These are phyloP conservation scores for Thermoascus crustaceus DNA, from an alignment of 2,329 filamentous ascomycete genomes.

Conservation along the genomic window DNA sequence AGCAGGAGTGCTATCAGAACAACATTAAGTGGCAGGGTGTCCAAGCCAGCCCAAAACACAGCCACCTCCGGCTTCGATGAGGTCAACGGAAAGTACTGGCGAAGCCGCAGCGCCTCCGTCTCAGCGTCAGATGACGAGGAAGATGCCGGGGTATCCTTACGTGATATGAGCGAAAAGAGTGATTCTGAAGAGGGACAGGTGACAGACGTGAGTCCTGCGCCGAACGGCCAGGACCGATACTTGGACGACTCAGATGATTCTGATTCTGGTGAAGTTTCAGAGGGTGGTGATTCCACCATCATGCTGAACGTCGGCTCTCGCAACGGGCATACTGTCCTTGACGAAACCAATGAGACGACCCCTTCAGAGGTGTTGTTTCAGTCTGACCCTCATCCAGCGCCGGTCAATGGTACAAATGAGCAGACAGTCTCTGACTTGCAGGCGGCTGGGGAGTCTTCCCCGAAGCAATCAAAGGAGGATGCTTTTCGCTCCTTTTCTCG, in stretches of 20 bases:
- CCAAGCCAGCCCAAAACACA: constrained; percentile 11
- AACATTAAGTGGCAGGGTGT: constrained; percentile 26
- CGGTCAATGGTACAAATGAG: background rate
- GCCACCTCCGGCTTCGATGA: constrained; percentile 21
- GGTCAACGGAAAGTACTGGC: constrained; percentile 32
- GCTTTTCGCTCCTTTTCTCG: constrained; percentile 25
- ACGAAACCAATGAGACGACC: constrained; percentile 4
- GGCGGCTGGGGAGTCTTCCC: constrained; percentile 2
- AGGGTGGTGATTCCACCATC: constrained; percentile 36
- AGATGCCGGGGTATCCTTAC: constrained; percentile 6
- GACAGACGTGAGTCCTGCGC: background rate
- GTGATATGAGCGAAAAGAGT: background rate
- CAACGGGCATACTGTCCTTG: constrained; percentile 7
- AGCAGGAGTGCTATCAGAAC: constrained; percentile 36
- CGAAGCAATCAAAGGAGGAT: constrained; percentile 22
- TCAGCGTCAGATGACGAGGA: constrained; percentile 12
- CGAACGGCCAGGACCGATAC: constrained; percentile 7
- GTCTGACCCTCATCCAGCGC: constrained; percentile 19
- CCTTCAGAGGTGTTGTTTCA: constrained; percentile 3
- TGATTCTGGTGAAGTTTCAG: constrained; percentile 19
- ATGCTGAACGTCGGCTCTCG: constrained; percentile 32
- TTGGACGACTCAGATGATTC: constrained; percentile 20
- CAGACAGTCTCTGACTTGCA: background rate
- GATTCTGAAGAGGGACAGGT: background rate
- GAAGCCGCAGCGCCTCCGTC: constrained; percentile 27